Percentiles rank a stretch among this genome's conserved stretches.
Conservation (phyloP, 768 basidiomycete species). For the Amanita rubescens region DNA sequence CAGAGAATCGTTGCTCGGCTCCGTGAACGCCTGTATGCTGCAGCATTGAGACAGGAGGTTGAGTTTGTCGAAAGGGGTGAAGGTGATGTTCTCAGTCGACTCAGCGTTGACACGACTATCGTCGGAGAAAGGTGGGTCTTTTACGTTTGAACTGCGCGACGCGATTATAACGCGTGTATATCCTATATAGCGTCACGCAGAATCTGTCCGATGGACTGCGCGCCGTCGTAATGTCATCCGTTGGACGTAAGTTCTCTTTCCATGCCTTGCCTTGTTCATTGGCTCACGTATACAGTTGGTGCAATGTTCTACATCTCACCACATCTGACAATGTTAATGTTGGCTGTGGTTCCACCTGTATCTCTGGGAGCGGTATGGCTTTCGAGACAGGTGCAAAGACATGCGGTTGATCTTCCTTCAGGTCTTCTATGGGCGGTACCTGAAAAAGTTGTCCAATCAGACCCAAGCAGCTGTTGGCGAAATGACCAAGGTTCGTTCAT, state of each 20-base stretch:
- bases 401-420: constrained; percentile 21
- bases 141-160: background rate
- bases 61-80: constrained; percentile 90
- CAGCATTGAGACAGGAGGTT: constrained; percentile 84
- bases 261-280: background rate
- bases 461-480: constrained; percentile 96
- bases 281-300: constrained; percentile 47
- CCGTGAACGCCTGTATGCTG: constrained; percentile 74
- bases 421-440: constrained; percentile 94
- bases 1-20: constrained; percentile 88
- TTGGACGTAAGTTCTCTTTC: constrained; percentile 61
- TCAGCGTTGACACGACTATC: constrained; percentile 88
- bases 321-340: constrained; percentile 85
- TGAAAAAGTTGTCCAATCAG: constrained; percentile 83
- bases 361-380: constrained; percentile 70
- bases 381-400: background rate
- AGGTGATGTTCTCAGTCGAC: constrained; percentile 86
- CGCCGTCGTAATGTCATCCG: constrained; percentile 88
- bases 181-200: constrained; percentile 57
- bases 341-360: constrained; percentile 84
- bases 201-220: constrained; percentile 77
- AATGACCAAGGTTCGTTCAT: constrained; percentile 66
- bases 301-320: constrained; percentile 95
- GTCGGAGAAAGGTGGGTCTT: constrained; percentile 77
- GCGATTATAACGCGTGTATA: background rate